Evolutionary conservation across 2,329 filamentous ascomycete genomes (phyloP), one percentile per base, ranked within the genome.

Genomic region (Aspergillus spinulosporus): DNA sequence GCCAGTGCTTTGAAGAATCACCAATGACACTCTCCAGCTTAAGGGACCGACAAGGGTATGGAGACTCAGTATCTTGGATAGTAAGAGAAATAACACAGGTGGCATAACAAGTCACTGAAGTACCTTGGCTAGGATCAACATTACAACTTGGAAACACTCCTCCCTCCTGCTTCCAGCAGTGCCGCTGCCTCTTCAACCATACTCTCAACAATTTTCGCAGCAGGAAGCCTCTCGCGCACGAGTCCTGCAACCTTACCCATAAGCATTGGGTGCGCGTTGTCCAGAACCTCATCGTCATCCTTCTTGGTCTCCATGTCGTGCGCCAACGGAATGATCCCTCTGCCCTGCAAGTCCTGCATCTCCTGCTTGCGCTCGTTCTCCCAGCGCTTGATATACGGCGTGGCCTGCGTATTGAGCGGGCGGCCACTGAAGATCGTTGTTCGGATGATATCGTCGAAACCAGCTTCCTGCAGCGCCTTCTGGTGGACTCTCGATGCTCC

Each of bases 191-290:
- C 92, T 50, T 79, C 76, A 61, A 99, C 89, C 67, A 99, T 88
- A 80, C 97, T 94, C 69, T 99, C 94, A 39, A 99, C 88, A 60
- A 99, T 93, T 21, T 76, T 89, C 83, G 92, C 95, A 60, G 94
- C 94, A 40, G 83, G 80, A 85, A 95, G 94, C 82, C 87, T 89
- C 79, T 97, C 92, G 69, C 93, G 93, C 56, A 94, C 89, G 32
- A 97, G 90, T 28, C 94, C 93, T 34, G 94, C 89, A 59, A 90
- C 93, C 83, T 97, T 95, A 74, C 94, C 94, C 94, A 99, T 99
- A 65, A 97, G 78, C 81, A 86, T 96, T 11, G 92, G 92, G 57
- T 91, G 84, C 69, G 90, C 92, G 72, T 94, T 91, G 74, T 97
- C 94, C 79, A 99, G 86, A 32, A 88, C 84, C 42, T 97, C 91